Percentiles rank a stretch among this genome's conserved stretches.
phyloP scores from a whole-genome alignment of 352 stramenopile species.

The Globisporangium nagaii region DNA sequence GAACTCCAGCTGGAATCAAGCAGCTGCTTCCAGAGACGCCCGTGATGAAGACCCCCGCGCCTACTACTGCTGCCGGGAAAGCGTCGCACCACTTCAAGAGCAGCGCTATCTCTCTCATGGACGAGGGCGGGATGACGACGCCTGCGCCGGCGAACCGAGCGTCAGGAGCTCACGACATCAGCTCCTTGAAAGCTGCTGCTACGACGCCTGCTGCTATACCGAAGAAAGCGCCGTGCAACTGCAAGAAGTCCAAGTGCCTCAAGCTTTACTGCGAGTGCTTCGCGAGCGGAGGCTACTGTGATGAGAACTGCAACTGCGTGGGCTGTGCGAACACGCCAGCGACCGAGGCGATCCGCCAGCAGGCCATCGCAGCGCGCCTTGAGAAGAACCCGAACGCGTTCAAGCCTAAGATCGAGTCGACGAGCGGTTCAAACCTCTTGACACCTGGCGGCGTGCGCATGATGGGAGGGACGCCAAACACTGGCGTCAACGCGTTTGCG shows the following conservation, averaged over 20 bases:
- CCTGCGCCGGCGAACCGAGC: conserved; percentile 12
- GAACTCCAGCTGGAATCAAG: neutral
- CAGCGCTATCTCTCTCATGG: neutral
- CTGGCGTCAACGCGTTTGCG: conserved; percentile 8
- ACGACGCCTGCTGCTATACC: conserved; percentile 1
- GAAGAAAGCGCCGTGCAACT: conserved; percentile 91
- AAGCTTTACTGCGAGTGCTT: conserved; percentile 98
- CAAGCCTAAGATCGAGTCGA: conserved; percentile 91
- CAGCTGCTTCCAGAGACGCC: conserved; percentile 1
- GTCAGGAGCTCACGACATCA: conserved; percentile 1
- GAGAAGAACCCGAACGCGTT: conserved; percentile 95
- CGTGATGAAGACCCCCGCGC: neutral
- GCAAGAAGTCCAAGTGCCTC: conserved; percentile 97
- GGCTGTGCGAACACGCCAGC: conserved; percentile 86
- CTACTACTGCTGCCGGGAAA: neutral
- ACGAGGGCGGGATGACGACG: conserved; percentile 12
- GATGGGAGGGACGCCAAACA: neutral
- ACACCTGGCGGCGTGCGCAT: conserved; percentile 6
- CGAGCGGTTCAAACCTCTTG: neutral
- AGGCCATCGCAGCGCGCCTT: conserved; percentile 87
- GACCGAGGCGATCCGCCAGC: conserved; percentile 62
- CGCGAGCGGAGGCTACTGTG: conserved; percentile 88
- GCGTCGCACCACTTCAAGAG: neutral
- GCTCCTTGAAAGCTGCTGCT: conserved; percentile 1
- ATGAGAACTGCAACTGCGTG: conserved; percentile 90